Base-by-base conservation (phyloP, 768 basidiomycete genomes). In the Phlebiopsis gigantea region DNA sequence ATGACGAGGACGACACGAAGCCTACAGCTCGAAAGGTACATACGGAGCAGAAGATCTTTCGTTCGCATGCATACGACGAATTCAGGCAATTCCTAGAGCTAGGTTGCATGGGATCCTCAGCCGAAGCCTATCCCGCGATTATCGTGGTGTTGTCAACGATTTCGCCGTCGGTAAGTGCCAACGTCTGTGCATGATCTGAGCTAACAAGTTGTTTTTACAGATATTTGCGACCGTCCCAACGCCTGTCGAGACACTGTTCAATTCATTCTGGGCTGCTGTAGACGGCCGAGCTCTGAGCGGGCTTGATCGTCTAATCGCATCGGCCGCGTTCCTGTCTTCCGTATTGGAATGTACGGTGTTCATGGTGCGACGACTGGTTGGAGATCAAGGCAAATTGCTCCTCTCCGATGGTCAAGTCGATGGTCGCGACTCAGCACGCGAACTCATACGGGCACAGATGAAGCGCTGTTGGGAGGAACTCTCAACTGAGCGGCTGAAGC, bases 71-170 rank as follows among this genome's bases (percentile, higher is more conserved):
- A 2, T 96, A 88, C 65, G 69, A 64, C 14, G 84, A 88, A 48
- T 94, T 98, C 70, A 72, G 93, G 21, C 79, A 77, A 34, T 97
- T 94, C 72, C 79, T 98, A 21, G 75, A 84, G 55, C 72, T 82
- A 1, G 91, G 86, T 10, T 97, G 93, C 68, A 80, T 82, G n/a
- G 87, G 88, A 0, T 82, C 86, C 4, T 87, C 93, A 0, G 67
- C 82, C 1, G 79, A 88, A 61, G 89, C 88, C 2, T 98, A 97
- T 68, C 93, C 92, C 0, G 77, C 85, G 1, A 77, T 96, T 25
- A 72, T 97, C 17, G 76, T 97, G 24, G 77, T 94, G 24, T 67
- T 98, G 14, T 89, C 92, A 1, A 93, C 91, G 0, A 80, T 98
- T 12, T 89, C 93, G 0, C 68, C 77, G 12, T 73, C 77, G 42